Percentiles rank a stretch among this genome's conserved stretches.
Evolutionary conservation across 495 filamentous ascomycete genomes (phyloP).

Genomic region (Neurospora sp.): DNA sequence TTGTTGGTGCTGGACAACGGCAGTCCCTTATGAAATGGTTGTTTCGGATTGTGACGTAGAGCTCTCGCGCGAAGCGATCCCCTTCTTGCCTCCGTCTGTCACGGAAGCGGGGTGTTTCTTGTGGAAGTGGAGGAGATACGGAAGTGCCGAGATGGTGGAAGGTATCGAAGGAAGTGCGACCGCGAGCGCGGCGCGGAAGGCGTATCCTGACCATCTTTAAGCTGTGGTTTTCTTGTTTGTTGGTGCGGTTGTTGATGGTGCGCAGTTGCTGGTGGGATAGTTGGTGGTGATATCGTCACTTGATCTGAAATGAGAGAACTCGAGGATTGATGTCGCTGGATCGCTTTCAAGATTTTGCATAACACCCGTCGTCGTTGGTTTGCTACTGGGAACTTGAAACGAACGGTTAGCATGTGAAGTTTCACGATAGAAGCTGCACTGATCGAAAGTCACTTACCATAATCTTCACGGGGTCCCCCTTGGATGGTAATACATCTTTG

Average conservation of each 20-base stretch:
- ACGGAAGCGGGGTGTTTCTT: too few relatives aligned
- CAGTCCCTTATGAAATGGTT: slow-evolving; percentile 16
- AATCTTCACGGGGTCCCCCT: rapidly evolving
- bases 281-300: background rate
- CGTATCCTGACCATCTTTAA: background rate
- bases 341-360: background rate
- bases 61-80: slow-evolving; percentile 13
- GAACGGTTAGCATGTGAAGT: background rate
- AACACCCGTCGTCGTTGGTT: background rate
- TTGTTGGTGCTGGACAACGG: too few relatives aligned
- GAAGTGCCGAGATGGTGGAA: too few relatives aligned
- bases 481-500: background rate
- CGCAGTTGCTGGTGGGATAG: background rate
- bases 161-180: too few relatives aligned
- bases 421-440: background rate
- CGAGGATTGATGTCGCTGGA: background rate
- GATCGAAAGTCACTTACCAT: background rate
- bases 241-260: too few relatives aligned
- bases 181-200: background rate
- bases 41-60: slow-evolving; percentile 19
- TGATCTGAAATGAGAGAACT: background rate
- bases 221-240: background rate
- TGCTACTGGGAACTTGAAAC: background rate
- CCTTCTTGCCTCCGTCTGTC: background rate
- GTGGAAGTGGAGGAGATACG: too few relatives aligned